Evolutionary conservation across 2,329 filamentous ascomycete species (phyloP).

Genomic region (Colletotrichum chrysophilum): DNA sequence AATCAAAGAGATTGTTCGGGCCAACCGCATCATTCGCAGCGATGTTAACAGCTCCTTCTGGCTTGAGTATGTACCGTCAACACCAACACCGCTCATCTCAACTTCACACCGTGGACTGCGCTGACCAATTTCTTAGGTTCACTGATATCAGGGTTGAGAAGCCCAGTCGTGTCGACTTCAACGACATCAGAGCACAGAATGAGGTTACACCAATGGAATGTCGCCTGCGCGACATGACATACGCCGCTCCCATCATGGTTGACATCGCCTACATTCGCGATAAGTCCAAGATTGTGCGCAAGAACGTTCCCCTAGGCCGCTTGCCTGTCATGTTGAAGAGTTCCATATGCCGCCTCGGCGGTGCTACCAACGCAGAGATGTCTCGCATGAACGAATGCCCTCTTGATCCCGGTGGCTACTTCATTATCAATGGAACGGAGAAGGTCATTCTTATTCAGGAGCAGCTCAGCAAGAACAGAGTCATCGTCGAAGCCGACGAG

Average conservation of each 20-base stretch:
- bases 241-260: constrained; percentile 91
- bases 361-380: constrained; percentile 88
- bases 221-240: constrained; percentile 95
- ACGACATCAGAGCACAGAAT: constrained; percentile 71
- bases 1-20: constrained; percentile 94
- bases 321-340: constrained; percentile 98
- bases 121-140: constrained; percentile 49
- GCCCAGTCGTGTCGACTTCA: constrained; percentile 80
- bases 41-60: constrained; percentile 94
- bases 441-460: constrained; percentile 99
- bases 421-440: constrained; percentile 96
- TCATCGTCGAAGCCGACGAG: constrained; percentile 91
- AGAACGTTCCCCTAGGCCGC: constrained; percentile 82
- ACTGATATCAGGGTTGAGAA: constrained; percentile 87
- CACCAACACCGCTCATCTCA: background rate
- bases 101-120: background rate
- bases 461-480: constrained; percentile 97
- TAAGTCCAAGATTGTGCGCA: constrained; percentile 74
- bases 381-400: constrained; percentile 93
- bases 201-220: constrained; percentile 96
- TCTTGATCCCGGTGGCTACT: constrained; percentile 95
- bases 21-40: constrained; percentile 86
- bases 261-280: constrained; percentile 91
- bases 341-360: constrained; percentile 86
- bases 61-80: constrained; percentile 64